Percentiles rank a stretch among this genome's conserved stretches.
Evolutionary conservation across 148 eudicot species (phyloP).

Genomic region (Hydrangea macrophylla): DNA sequence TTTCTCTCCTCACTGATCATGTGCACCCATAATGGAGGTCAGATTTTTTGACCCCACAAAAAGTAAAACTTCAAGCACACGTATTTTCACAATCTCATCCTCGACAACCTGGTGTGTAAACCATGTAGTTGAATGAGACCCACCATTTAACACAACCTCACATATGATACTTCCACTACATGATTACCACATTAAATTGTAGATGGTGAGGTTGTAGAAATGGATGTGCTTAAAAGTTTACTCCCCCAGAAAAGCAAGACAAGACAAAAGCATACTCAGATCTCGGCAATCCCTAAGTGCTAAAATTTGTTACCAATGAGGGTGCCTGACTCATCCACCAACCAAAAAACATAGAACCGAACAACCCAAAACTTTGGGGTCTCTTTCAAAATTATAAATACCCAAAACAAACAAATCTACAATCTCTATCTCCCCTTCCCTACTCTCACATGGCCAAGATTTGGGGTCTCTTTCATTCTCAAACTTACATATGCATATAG

Average conservation of each 20-base stretch:
- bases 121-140: too few relatives aligned
- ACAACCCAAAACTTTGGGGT: neutral
- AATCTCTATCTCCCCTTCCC: neutral
- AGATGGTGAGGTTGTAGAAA: too few relatives aligned
- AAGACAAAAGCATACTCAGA: neutral
- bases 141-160: too few relatives aligned
- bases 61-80: too few relatives aligned
- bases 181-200: too few relatives aligned
- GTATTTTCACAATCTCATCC: too few relatives aligned
- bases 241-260: neutral
- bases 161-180: too few relatives aligned
- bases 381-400: neutral
- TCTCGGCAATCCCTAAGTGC: conserved; percentile 7
- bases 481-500: neutral
- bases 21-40: neutral
- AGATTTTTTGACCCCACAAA: conserved; percentile 8
- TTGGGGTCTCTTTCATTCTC: neutral
- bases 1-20: neutral
- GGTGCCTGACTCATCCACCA: conserved; percentile 8
- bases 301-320: conserved; percentile 12
- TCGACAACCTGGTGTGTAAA: too few relatives aligned
- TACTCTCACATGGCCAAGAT: conserved; percentile 10
- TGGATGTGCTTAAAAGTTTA: too few relatives aligned
- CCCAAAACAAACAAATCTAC: conserved; percentile 10
- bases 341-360: neutral